phyloP scores from a whole-genome alignment of 768 basidiomycete species.

The Lactarius deliciosus region DNA sequence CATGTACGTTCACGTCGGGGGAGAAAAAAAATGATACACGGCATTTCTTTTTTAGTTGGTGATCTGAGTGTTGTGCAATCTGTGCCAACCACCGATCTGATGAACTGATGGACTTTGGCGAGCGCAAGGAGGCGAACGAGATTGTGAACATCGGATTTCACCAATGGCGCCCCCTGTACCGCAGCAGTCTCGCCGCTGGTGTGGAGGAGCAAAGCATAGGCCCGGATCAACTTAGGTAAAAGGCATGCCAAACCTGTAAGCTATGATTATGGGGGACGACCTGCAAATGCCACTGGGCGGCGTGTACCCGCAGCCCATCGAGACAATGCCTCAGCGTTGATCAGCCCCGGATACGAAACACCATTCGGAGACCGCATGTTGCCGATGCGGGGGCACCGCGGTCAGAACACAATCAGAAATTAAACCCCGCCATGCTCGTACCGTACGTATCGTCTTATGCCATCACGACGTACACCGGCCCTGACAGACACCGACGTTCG shows the following conservation, averaged over 20 bases:
- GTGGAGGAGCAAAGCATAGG: not conserved
- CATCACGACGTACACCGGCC: not conserved
- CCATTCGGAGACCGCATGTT: slow-evolving; percentile 3
- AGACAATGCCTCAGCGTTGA: slow-evolving; percentile 1
- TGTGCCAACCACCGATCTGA: not conserved
- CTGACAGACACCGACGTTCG: slow-evolving; percentile 1
- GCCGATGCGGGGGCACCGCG: slow-evolving; percentile 7
- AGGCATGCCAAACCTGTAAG: not conserved
- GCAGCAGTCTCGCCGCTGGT: not conserved
- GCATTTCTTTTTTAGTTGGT: not conserved
- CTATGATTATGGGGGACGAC: not conserved
- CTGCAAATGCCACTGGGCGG: slow-evolving; percentile 3
- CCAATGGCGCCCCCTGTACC: not conserved
- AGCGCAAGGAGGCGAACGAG: not conserved
- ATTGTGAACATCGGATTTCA: not conserved
- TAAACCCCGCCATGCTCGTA: slow-evolving; percentile 2
- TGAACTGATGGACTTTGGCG: not conserved
- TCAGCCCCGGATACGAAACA: slow-evolving; percentile 2
- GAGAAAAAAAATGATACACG: not conserved
- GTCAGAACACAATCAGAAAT: slow-evolving; percentile 1
- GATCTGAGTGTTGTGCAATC: not conserved
- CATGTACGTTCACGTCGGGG: not conserved
- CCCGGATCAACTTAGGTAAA: not conserved
- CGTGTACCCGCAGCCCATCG: slow-evolving; percentile 5
- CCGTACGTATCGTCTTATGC: not conserved